Evolutionary conservation across 2,329 filamentous ascomycete genomes (phyloP).

Genomic region (Stachybotrys elegans): DNA sequence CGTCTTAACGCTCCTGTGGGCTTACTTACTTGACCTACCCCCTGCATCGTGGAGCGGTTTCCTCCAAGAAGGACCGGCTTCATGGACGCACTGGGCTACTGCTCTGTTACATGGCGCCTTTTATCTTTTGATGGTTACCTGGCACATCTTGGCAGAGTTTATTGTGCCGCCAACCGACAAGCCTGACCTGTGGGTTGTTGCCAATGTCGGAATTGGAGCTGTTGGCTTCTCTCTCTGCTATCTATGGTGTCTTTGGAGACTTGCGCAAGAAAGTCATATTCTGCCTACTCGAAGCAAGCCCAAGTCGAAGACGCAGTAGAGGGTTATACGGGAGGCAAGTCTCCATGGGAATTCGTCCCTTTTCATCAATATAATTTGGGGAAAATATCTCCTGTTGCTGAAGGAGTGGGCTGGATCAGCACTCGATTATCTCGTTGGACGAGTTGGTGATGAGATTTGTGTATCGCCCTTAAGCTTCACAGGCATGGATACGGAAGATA

Average conservation of each 20-base stretch:
- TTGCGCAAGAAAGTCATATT: conserved; percentile 55
- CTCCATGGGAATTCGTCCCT: too few relatives aligned
- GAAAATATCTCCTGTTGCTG: too few relatives aligned
- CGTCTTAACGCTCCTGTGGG: conserved; percentile 82
- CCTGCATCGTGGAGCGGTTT: conserved; percentile 70
- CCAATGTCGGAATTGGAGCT: conserved; percentile 82
- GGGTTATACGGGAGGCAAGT: too few relatives aligned
- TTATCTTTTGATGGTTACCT: conserved; percentile 71
- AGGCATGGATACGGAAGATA: too few relatives aligned
- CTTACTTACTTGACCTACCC: conserved; percentile 82
- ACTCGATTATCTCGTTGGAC: too few relatives aligned
- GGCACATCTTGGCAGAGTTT: conserved; percentile 74
- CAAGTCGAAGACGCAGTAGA: conserved; percentile 37
- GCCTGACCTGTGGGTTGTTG: conserved; percentile 91
- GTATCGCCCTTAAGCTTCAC: too few relatives aligned
- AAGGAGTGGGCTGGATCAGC: too few relatives aligned
- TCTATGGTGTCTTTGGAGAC: conserved; percentile 78
- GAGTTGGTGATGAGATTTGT: too few relatives aligned
- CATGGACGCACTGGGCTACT: conserved; percentile 47
- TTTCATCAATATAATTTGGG: too few relatives aligned
- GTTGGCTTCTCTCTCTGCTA: conserved; percentile 85
- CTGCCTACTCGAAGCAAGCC: conserved; percentile 28
- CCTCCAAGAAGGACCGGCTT: conserved; percentile 40
- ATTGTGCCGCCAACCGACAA: conserved; percentile 66
- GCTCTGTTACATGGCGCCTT: conserved; percentile 67